Conservation (phyloP, 164 flowering plant genomes). For the Pachysandra terminalis region DNA sequence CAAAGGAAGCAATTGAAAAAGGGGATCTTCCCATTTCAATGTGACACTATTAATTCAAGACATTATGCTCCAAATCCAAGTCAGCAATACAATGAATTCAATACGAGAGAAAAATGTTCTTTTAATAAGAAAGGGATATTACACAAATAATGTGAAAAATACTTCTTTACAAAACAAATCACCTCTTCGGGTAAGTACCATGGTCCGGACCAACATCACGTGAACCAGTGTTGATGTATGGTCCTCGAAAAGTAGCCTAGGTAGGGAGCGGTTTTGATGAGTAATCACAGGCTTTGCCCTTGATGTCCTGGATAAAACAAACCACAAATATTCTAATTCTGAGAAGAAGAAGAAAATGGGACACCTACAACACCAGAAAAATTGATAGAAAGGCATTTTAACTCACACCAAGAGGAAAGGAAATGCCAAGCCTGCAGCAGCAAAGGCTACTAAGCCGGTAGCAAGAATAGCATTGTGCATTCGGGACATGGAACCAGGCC, state of each 20-base stretch:
- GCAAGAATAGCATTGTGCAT: constrained; percentile 64
- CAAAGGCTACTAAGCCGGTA: constrained; percentile 75
- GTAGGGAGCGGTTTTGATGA: constrained; percentile 89
- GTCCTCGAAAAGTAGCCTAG: constrained; percentile 91
- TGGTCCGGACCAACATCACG: constrained; percentile 92
- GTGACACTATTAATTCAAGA: constrained; percentile 30
- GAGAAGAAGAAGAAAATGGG: not conserved
- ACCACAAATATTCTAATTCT: not conserved
- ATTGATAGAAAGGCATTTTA: not conserved
- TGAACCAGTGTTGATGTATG: constrained; percentile 92
- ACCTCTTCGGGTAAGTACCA: constrained; percentile 53
- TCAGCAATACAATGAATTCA: not conserved
- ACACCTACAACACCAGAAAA: not conserved
- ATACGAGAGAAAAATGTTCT: no score
- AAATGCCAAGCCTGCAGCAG: constrained; percentile 80
- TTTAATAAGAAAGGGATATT: not conserved
- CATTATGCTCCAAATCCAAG: constrained; percentile 1
- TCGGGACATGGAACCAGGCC: constrained; percentile 39
- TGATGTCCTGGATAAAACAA: constrained; percentile 45
- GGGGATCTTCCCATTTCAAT: constrained; percentile 40
- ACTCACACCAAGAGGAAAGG: constrained; percentile 91
- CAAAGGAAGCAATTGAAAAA: constrained; percentile 34
- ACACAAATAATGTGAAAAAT: not conserved
- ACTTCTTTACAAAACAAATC: constrained; percentile 11
- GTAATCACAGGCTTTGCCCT: constrained; percentile 65